phyloP scores from a whole-genome alignment of 169 alveolate species.

The Cyclospora cayetanensis region DNA sequence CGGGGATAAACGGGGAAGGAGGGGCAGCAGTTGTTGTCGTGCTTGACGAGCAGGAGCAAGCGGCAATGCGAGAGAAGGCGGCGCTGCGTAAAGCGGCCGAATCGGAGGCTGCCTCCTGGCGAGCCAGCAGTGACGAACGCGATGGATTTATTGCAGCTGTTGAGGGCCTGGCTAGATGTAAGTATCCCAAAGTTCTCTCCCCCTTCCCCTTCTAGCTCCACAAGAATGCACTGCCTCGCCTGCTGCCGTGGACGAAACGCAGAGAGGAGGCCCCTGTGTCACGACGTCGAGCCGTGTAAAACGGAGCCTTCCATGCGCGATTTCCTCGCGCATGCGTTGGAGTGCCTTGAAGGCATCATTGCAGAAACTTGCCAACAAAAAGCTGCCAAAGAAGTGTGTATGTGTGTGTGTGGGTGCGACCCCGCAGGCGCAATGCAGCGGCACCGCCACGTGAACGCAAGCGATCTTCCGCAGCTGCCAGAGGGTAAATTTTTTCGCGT shows the following conservation, averaged over 20 bases:
- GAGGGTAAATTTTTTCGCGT: not conserved
- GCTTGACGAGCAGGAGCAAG: conserved; percentile 42
- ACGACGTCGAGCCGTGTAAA: not conserved
- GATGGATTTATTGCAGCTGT: not conserved
- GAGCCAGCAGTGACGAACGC: not conserved
- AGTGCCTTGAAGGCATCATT: not conserved
- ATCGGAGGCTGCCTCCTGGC: conserved; percentile 1
- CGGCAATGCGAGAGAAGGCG: not conserved
- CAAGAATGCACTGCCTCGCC: not conserved
- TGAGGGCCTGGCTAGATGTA: conserved; percentile 6
- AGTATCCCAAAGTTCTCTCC: not conserved
- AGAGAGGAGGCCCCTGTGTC: not conserved
- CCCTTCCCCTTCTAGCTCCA: not conserved
- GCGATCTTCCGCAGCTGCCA: not conserved
- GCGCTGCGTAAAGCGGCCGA: conserved; percentile 9
- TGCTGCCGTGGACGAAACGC: too few relatives aligned
- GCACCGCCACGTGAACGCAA: conserved; percentile 49
- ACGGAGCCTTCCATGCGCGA: not conserved
- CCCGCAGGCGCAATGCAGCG: conserved; percentile 43
- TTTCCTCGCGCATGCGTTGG: not conserved
- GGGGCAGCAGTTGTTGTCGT: not conserved
- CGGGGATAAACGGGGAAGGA: not conserved
- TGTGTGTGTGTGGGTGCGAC: too few relatives aligned
- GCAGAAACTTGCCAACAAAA: too few relatives aligned
- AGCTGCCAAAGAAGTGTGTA: too few relatives aligned